Conservation (phyloP, 441 rosid species). For the Gossypium davidsonii region DNA sequence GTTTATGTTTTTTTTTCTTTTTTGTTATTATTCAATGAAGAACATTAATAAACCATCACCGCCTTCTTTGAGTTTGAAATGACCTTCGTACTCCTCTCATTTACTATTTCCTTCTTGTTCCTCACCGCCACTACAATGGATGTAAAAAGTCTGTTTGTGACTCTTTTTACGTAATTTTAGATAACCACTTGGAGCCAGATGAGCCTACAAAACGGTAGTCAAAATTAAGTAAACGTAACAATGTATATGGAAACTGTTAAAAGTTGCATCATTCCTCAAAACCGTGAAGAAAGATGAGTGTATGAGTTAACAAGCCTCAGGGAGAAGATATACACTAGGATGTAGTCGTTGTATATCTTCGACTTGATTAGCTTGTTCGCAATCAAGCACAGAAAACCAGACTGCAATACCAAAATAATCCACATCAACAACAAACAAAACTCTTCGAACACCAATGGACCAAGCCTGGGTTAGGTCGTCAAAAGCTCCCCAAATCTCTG, state of each 20-base stretch:
- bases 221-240: background rate
- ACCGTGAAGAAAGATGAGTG: background rate
- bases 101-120: no score
- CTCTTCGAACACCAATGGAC: no score
- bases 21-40: no score
- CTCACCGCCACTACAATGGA: no score
- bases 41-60: no score
- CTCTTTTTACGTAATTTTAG: constrained; percentile 35
- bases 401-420: constrained; percentile 33
- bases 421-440: background rate
- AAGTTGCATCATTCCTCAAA: background rate
- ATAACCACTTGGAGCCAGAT: constrained; percentile 76
- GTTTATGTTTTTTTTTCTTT: no score
- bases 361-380: constrained; percentile 48
- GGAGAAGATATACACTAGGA: constrained; percentile 41
- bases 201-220: constrained; percentile 37
- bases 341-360: constrained; percentile 49
- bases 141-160: no score
- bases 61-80: no score
- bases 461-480: no score
- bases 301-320: background rate
- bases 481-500: no score
- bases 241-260: background rate
- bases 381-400: constrained; percentile 46
- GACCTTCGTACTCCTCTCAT: no score